Percentiles rank a stretch among this genome's conserved stretches.
Evolutionary conservation across 306 rosid species (phyloP).

Genomic region (Cicer yamashitae): DNA sequence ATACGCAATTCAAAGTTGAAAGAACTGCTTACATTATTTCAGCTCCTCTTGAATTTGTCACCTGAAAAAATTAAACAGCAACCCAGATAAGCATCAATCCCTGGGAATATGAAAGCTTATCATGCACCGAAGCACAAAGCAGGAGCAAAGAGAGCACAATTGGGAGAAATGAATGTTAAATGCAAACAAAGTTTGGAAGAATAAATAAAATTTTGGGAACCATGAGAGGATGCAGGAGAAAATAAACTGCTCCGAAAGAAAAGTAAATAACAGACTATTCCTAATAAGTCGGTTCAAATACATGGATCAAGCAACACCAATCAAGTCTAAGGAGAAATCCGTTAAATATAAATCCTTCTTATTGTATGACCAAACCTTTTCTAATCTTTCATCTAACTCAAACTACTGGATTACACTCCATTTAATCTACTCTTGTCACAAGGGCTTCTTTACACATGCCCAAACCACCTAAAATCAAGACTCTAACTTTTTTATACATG

Average conservation of each 20-base stretch:
- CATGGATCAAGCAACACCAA: background rate
- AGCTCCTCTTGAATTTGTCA: slow-evolving; percentile 54
- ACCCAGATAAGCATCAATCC: slow-evolving; percentile 44
- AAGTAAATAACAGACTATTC: background rate
- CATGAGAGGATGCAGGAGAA: slow-evolving; percentile 6
- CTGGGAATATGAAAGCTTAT: slow-evolving; percentile 2
- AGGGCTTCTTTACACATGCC: background rate
- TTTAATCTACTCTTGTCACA: background rate
- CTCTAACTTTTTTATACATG: background rate
- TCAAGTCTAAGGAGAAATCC: background rate
- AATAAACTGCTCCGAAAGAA: slow-evolving; percentile 1
- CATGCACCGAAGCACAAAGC: slow-evolving; percentile 20
- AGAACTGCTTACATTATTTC: slow-evolving; percentile 65
- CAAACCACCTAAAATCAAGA: background rate
- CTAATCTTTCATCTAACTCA: slow-evolving; percentile 6
- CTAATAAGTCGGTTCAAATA: background rate
- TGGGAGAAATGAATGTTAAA: slow-evolving; percentile 15
- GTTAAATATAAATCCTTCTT: slow-evolving; percentile 3
- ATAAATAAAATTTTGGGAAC: slow-evolving; percentile 20
- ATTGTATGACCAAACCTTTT: slow-evolving; percentile 13
- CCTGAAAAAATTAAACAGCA: slow-evolving; percentile 58
- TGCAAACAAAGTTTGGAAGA: background rate
- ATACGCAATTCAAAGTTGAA: slow-evolving; percentile 35
- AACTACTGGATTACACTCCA: background rate
- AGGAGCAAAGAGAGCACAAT: slow-evolving; percentile 25